Conservation (phyloP, 2,329 filamentous ascomycete genomes). For the Talaromyces rugulosus region DNA sequence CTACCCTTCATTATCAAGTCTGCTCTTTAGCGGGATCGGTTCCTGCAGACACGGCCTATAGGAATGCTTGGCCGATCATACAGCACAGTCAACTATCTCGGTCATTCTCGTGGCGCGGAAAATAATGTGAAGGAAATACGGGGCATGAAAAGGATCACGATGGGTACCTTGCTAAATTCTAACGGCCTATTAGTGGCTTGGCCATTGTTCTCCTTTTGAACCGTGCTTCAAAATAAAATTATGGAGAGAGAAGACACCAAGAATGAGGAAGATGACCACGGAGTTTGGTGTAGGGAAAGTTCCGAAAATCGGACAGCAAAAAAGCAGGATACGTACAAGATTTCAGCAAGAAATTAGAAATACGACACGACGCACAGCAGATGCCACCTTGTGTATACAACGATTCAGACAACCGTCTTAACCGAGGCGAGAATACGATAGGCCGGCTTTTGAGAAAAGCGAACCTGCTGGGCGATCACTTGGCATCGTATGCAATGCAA, state of each 20-base stretch:
- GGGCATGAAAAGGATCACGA: neutral
- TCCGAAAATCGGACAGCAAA: neutral
- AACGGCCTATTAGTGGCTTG: neutral
- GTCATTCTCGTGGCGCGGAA: neutral
- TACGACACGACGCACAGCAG: neutral
- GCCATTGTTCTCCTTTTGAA: neutral
- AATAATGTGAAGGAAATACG: neutral
- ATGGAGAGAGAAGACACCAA: neutral
- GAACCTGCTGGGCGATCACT: neutral
- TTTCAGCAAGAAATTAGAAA: neutral
- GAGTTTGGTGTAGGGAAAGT: neutral
- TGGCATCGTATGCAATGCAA: neutral
- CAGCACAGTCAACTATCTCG: neutral
- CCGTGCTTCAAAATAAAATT: neutral
- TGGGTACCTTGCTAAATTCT: neutral
- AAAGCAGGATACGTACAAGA: neutral
- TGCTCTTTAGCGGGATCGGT: neutral
- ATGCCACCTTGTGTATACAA: neutral
- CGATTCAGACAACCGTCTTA: neutral
- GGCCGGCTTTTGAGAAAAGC: neutral
- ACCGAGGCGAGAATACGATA: neutral
- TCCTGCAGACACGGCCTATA: neutral
- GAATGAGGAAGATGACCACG: neutral
- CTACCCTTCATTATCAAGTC: neutral
- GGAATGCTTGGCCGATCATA: neutral